Base-by-base conservation (phyloP, 805 yeast genomes). In the Candida methanosorbosa region DNA sequence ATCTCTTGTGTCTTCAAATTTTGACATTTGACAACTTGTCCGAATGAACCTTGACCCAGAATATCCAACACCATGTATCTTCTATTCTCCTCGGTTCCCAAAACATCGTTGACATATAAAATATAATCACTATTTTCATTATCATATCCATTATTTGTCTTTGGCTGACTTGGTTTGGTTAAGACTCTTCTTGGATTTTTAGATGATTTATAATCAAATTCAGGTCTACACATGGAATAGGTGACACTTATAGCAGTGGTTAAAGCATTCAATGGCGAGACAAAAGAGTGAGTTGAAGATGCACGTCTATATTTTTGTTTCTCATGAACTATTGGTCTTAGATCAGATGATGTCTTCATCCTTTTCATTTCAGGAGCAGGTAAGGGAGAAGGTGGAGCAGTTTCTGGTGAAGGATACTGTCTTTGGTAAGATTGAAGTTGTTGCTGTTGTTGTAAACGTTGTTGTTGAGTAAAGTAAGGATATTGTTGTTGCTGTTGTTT, bases 21-120 rank as follows among this genome's bases (percentile, higher is more conserved):
- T 54, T 85, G 95, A 59, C 97, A 90, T 60, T 90, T 92, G 28
- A 88, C 94, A 31, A 92, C 99, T 61, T 92, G 97, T 9, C 98
- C 98, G 66, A 92, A 92, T 1, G 98, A 88, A 3, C 99, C 99
- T 41, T 88, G 90, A 1, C 99, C 99, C 28, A 92, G 60, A 13
- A 92, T 68, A 56, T 90, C 97, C 38, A 92, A 63, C 5, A 92
- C 96, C 49, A 92, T 68, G 54, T 88, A 90, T 52, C 84, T 82
- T 36, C 88, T 68, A 38, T 85, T 88, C 44, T 84, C 92, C 46
- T 81, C 85, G 4, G 75, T 68, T 5, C 98, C 97, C 27, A 92
- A 62, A 18, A 92, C 78, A 54, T 94, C 98, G 56, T 94, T 92
- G 17, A 92, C 98, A 45, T 87, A 90, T 15, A 94, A 62, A 37